These are phyloP conservation scores for Podospora fimiseda DNA, from an alignment of 495 filamentous ascomycete species.

Conservation along the genomic window DNA sequence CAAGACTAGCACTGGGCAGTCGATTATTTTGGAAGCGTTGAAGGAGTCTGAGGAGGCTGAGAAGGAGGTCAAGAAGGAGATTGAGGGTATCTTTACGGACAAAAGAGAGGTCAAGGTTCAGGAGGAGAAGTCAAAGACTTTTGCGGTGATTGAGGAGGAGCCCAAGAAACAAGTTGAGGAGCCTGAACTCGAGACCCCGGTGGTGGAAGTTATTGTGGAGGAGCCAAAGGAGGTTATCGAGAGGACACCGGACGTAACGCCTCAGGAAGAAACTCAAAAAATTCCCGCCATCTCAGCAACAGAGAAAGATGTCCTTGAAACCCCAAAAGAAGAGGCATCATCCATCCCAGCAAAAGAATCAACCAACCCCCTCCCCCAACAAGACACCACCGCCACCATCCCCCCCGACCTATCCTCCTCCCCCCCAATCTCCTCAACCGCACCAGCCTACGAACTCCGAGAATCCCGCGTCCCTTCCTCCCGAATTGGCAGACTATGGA, in stretches of 20 bases:
- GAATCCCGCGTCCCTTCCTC: slow-evolving; percentile 90
- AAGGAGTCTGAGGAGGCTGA: slow-evolving; percentile 8
- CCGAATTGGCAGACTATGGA: slow-evolving; percentile 80
- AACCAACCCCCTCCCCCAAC: neutral
- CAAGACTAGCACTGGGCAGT: slow-evolving; percentile 26
- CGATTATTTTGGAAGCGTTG: slow-evolving; percentile 26
- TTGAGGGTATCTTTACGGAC: neutral
- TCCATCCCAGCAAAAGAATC: neutral
- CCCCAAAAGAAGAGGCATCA: neutral
- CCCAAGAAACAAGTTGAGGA: neutral
- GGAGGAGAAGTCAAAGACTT: neutral
- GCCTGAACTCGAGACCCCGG: neutral
- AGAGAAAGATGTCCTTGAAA: too few relatives aligned
- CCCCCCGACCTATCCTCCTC: slow-evolving; percentile 12
- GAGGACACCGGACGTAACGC: too few relatives aligned
- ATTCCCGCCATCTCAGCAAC: too few relatives aligned
- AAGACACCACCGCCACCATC: slow-evolving; percentile 11
- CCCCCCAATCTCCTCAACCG: neutral
- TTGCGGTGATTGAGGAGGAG: neutral
- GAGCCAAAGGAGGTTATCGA: neutral
- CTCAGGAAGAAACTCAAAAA: too few relatives aligned
- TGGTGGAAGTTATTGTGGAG: neutral
- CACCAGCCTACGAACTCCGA: slow-evolving; percentile 59
- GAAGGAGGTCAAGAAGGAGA: neutral
- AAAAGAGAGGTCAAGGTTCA: neutral